Percentiles rank a stretch among this genome's conserved stretches.
Evolutionary conservation across 2,329 filamentous ascomycete genomes (phyloP).

Genomic region (Fusarium decemcellulare): DNA sequence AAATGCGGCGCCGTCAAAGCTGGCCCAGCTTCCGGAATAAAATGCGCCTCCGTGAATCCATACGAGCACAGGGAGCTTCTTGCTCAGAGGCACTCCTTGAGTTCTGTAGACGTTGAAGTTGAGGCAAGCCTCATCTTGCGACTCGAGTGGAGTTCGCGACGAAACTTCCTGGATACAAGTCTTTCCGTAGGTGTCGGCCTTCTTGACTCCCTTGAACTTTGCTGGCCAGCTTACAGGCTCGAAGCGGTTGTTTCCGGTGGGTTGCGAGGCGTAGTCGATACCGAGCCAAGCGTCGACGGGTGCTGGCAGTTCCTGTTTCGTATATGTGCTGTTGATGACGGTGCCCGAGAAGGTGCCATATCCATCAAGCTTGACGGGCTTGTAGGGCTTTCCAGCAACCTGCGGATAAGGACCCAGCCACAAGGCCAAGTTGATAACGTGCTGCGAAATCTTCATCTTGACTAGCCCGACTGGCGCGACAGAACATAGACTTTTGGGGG

Average conservation of each 20-base stretch:
- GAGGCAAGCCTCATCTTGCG: conserved; percentile 54
- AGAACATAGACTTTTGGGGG: no score
- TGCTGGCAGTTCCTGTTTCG: conserved; percentile 16
- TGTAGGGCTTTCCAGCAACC: conserved; percentile 8
- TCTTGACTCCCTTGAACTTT: conserved; percentile 56
- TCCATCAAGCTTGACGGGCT: conserved; percentile 28
- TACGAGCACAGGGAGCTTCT: conserved; percentile 55
- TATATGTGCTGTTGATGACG: conserved; percentile 34
- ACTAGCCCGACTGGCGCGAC: neutral
- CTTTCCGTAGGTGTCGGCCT: conserved; percentile 57
- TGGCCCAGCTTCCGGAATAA: conserved; percentile 50
- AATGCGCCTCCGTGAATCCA: conserved; percentile 60
- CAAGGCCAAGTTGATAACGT: conserved; percentile 22
- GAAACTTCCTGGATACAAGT: conserved; percentile 57
- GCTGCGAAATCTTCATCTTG: conserved; percentile 35
- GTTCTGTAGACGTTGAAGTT: conserved; percentile 59
- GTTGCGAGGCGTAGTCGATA: conserved; percentile 61
- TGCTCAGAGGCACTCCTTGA: conserved; percentile 48
- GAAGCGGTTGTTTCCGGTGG: conserved; percentile 58
- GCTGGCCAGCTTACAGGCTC: conserved; percentile 56
- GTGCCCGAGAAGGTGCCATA: conserved; percentile 42
- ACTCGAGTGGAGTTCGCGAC: conserved; percentile 23
- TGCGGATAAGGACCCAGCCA: conserved; percentile 22
- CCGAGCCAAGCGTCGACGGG: conserved; percentile 63
- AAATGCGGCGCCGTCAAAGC: conserved; percentile 54